Evolutionary conservation across 1,284 basidiomycete genomes (phyloP).

Genomic region (Neolentinus lepideus): DNA sequence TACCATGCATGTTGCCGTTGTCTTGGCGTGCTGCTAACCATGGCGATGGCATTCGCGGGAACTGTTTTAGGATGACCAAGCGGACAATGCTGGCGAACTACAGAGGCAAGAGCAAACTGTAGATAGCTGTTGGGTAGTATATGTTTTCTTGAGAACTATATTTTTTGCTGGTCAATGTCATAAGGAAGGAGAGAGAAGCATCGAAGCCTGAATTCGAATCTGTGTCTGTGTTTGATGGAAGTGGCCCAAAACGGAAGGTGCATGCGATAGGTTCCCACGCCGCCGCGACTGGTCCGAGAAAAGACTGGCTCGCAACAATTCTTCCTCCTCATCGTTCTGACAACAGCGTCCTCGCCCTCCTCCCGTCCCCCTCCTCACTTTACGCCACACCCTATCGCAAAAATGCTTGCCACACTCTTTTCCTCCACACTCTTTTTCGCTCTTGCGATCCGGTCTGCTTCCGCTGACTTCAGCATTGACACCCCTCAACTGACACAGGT

Average conservation of each 20-base stretch:
- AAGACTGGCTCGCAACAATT: neutral
- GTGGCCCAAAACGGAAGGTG: neutral
- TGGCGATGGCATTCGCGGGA: neutral
- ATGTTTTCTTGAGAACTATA: neutral
- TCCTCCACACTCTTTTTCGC: constrained; percentile 56
- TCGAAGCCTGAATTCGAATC: neutral
- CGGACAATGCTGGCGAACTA: constrained; percentile 65
- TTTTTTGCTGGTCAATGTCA: neutral
- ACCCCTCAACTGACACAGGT: constrained; percentile 53
- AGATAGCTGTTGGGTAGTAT: constrained; percentile 10
- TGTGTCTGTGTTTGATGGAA: neutral
- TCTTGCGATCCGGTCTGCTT: constrained; percentile 41
- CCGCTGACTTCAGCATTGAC: constrained; percentile 45
- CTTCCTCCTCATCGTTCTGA: constrained; percentile 16
- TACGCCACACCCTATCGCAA: constrained; percentile 14
- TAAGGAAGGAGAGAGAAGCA: neutral
- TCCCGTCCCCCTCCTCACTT: constrained; percentile 16
- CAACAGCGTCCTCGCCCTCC: constrained; percentile 19
- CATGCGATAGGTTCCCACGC: neutral
- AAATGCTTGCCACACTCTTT: constrained; percentile 76
- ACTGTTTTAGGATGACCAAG: constrained; percentile 58
- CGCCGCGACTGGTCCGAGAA: neutral
- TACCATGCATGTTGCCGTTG: neutral
- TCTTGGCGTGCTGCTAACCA: constrained; percentile 8
- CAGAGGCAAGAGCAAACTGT: constrained; percentile 59